These are phyloP conservation scores for Gypsophila paniculata DNA, from an alignment of 179 eudicot species.

Conservation along the genomic window DNA sequence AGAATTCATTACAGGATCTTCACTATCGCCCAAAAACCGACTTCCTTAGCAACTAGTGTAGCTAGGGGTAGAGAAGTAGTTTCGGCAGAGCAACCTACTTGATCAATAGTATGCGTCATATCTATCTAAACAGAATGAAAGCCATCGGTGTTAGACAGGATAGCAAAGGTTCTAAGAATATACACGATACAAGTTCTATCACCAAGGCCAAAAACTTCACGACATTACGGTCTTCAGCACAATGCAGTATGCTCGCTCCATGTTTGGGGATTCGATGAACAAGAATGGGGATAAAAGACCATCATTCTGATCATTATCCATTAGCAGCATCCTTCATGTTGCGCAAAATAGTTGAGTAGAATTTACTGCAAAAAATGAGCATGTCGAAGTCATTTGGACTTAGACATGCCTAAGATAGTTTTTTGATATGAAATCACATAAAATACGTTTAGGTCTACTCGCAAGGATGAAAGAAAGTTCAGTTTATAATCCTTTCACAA, in stretches of 20 bases:
- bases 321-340: slow-evolving; percentile 11
- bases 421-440: no score
- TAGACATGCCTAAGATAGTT: no score
- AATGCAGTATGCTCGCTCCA: slow-evolving; percentile 8
- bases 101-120: not conserved
- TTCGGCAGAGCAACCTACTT: no score
- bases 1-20: no score
- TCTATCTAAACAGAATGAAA: not conserved
- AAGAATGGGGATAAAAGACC: slow-evolving; percentile 14
- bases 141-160: slow-evolving; percentile 10
- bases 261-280: slow-evolving; percentile 15
- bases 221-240: not conserved
- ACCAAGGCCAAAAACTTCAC: slow-evolving; percentile 6
- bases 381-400: no score
- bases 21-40: no score
- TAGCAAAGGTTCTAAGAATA: slow-evolving; percentile 14
- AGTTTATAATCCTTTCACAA: no score
- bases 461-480: no score
- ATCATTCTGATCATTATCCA: not conserved
- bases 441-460: no score
- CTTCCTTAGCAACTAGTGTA: no score
- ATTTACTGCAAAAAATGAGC: slow-evolving; percentile 14
- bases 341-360: not conserved
- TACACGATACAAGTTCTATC: slow-evolving; percentile 18
- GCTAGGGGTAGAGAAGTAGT: no score